These are phyloP conservation scores for Salvia splendens DNA, from an alignment of 257 asterid species.

Conservation along the genomic window DNA sequence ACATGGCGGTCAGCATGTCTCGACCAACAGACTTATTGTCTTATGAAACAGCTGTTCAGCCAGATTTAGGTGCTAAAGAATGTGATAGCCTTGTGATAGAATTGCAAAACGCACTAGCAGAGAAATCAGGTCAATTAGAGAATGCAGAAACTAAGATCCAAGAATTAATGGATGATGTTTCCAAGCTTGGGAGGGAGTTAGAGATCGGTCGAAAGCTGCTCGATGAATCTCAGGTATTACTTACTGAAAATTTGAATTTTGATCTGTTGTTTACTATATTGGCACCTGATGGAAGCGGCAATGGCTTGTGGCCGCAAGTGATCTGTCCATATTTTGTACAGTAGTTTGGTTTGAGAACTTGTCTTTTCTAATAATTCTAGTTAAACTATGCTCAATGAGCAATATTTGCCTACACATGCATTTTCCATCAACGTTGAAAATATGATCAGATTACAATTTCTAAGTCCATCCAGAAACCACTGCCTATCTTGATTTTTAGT, in stretches of 20 bases:
- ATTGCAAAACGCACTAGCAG: constrained; percentile 54
- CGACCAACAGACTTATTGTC: constrained; percentile 50
- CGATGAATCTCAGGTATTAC: constrained; percentile 94
- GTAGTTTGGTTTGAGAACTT: background rate
- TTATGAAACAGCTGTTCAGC: constrained; percentile 41
- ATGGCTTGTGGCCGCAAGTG: constrained; percentile 1
- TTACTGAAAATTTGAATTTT: constrained; percentile 9
- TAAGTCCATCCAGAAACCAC: background rate
- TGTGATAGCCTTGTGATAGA: constrained; percentile 48
- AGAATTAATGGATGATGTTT: constrained; percentile 57
- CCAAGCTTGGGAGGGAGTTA: constrained; percentile 68
- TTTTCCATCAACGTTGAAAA: background rate
- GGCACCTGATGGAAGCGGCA: background rate
- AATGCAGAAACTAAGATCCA: constrained; percentile 63
- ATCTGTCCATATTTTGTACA: constrained; percentile 1
- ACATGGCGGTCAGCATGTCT: constrained; percentile 81
- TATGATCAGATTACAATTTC: background rate
- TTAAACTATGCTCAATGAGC: constrained; percentile 13
- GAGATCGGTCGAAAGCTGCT: constrained; percentile 78
- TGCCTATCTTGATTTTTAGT: constrained; percentile 6
- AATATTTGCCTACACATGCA: constrained; percentile 6
- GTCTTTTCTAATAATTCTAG: constrained; percentile 17
- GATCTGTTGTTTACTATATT: constrained; percentile 10
- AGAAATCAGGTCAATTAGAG: constrained; percentile 61
- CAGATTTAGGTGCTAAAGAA: constrained; percentile 45